A percentile compares a stretch with the other conserved stretches of the same genome.
phyloP scores from a whole-genome alignment of 2,329 filamentous ascomycete genomes.

The Tolypocladium amazonense region DNA sequence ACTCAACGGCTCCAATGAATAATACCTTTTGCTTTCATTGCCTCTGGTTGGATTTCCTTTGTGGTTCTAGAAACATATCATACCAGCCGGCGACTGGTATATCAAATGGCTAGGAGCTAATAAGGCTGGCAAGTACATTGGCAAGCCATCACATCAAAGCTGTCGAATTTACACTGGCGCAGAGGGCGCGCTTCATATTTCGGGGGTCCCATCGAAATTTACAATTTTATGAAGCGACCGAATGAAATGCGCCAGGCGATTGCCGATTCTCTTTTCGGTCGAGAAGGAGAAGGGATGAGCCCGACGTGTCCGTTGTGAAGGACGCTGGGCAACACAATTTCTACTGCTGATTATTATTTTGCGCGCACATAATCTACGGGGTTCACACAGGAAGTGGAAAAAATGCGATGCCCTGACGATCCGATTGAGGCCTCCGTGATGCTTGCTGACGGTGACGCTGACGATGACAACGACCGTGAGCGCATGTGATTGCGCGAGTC shows the following conservation, averaged over 20 bases:
- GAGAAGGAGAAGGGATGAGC: neutral
- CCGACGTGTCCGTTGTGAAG: neutral
- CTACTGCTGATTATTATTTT: neutral
- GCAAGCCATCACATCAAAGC: too few species aligned
- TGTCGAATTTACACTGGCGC: neutral
- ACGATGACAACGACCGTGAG: neutral
- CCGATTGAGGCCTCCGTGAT: neutral
- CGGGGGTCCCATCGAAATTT: neutral
- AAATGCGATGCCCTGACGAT: neutral
- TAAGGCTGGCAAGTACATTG: too few species aligned
- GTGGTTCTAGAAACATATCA: neutral
- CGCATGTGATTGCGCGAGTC: neutral
- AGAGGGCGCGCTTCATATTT: neutral
- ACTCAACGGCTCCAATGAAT: neutral
- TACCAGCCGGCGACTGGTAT: neutral
- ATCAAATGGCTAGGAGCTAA: neutral
- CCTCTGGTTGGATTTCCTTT: neutral
- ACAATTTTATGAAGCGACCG: slow-evolving; percentile 1
- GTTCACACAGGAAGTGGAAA: neutral
- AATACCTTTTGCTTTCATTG: neutral
- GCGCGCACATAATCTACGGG: neutral
- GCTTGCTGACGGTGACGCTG: neutral
- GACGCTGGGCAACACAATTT: neutral
- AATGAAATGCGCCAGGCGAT: neutral
- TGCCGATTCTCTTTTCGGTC: neutral